Base-by-base conservation (phyloP, 768 basidiomycete genomes). In the Boletus vinaceobasis region DNA sequence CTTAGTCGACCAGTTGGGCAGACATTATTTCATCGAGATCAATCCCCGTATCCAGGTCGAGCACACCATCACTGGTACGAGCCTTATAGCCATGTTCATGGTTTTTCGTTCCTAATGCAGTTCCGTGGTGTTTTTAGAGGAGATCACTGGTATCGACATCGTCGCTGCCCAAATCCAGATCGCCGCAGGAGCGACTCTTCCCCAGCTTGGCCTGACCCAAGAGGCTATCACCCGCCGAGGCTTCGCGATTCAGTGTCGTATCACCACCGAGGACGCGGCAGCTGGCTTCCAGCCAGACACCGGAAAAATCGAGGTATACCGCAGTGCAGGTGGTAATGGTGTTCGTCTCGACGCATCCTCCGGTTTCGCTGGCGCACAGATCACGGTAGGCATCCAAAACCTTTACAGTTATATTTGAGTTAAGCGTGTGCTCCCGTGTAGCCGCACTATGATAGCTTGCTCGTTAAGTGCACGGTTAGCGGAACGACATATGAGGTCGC, bases 1-100 rank as follows among this genome's bases (percentile, higher is more conserved):
- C 79, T 79, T 99, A 73, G 94, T 98, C 58, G 97, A 98, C 73
- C 90, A 94, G 69, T 84, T 89, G 79, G 93, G 92, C 64, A 82
- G 94, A 63, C 93, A 97, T 74, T 98, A 98, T 75, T 98, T 99
- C 77, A 98, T 99, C 67, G 97, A 99, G 75, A 98, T 99, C 65
- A 98, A 98, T 74, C 94, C 97, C 31, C 93, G 97, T 76, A 98
- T 99, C 65, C 97, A 99, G 73, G 97, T 99, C 74, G 97, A 98
- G 70, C 97, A 98, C 74, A 98, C 97, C 53, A 98, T 98, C 71
- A 98, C 97, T 57, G 93, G 93, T 92, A 61, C 49, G 76, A 70
- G 38, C 53, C 17, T 32, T 33, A n/a, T 31, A 13, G 4, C 2
- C 52, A 17, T 29, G 39, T 43, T 48, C 15, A 15, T 40, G 36